Evolutionary conservation across 2,329 filamentous ascomycete species (phyloP), one percentile per base, ranked within the genome.

Genomic region (Beauveria australis): DNA sequence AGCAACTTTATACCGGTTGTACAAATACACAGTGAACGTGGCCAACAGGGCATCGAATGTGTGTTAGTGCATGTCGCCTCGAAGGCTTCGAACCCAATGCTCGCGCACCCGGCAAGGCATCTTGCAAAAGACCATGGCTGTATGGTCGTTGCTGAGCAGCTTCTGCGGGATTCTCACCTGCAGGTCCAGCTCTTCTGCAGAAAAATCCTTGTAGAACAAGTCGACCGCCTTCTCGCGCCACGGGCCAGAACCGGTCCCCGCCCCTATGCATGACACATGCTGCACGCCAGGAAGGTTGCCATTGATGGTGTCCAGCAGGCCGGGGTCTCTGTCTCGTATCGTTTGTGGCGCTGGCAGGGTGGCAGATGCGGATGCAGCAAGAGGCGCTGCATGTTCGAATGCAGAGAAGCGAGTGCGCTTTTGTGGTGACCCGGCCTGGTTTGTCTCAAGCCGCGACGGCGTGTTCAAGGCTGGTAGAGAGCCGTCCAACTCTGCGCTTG

Each of bases 71-170:
- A 77, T 75, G 53, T 76, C 70, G 64, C 83, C 81, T 28, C 80
- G 71, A 59, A 83, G 71, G 59, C 79, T 71, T 66, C 76, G 78
- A 2, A 85, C 78, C 82, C 82, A 85, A 65, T 85, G 81, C 62
- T 77, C 75, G 53, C 82, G 74, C 63, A 85, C 70, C 12, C 70
- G 68, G 2, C 75, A 70, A 0, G 81, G 79, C 81, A 85, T 85
- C 72, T 85, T 85, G 73, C 81, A 83, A 64, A 85, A 86, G 47
- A 85, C 77, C 76, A 85, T 80, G 33, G 82, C 83, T 67, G 83
- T 84, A 67, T 79, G 81, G 64, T 84, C 79, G 64, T 84, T 80
- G n/a, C 80, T 78, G 28, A 85, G 73, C 1, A 81, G 78, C 63
- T 81, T 81, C 68, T 85, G 82, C 0, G 81, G 81, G 40, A 85